Conservation (phyloP, 176 grass and related monocot genomes). For the Oryza glaberrima region DNA sequence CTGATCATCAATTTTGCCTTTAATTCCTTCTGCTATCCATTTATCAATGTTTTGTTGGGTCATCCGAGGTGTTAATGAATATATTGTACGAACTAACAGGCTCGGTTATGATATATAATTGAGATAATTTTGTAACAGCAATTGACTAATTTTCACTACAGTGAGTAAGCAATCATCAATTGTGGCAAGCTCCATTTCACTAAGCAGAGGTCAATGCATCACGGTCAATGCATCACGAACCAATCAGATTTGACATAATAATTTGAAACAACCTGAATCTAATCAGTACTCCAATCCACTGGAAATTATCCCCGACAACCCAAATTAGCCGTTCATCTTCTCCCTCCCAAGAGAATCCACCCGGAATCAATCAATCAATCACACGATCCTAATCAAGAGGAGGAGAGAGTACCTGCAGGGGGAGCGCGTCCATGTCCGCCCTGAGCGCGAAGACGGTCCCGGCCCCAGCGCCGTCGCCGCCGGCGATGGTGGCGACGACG, state of each 20-base stretch:
- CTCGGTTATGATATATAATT: background rate
- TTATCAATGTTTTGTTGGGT: background rate
- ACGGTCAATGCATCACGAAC: background rate
- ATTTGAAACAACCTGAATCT: background rate
- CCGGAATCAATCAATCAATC: background rate
- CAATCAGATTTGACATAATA: background rate
- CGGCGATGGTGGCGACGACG: conserved; percentile 52
- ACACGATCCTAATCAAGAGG: background rate
- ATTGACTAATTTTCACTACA: background rate
- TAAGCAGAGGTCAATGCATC: background rate
- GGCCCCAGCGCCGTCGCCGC: conserved; percentile 16
- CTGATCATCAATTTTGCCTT: background rate
- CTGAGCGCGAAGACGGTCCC: conserved; percentile 53
- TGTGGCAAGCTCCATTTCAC: background rate
- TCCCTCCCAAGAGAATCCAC: background rate
- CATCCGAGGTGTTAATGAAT: background rate
- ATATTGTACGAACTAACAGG: background rate
- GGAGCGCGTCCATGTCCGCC: conserved; percentile 83
- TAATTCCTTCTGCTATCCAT: background rate
- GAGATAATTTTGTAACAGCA: background rate
- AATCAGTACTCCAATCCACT: background rate
- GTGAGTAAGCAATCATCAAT: background rate
- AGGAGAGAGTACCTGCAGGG: conserved; percentile 45
- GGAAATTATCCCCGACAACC: background rate
- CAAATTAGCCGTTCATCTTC: background rate